Evolutionary conservation across 2,329 filamentous ascomycete genomes (phyloP).

Genomic region (Escovopsis sp.): DNA sequence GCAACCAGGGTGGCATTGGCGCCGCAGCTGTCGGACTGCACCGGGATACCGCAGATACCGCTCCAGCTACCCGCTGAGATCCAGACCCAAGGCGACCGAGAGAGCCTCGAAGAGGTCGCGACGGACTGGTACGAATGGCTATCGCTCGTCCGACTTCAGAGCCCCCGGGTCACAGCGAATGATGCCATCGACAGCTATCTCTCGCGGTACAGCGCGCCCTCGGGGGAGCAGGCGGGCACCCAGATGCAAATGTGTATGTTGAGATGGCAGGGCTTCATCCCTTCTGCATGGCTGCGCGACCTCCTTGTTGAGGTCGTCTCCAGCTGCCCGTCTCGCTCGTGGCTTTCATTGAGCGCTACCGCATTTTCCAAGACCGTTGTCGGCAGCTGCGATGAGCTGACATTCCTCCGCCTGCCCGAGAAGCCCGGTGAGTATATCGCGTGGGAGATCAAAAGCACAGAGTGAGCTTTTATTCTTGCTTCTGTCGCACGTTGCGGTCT

Average conservation of each 20-base stretch:
- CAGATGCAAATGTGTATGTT: slow-evolving; percentile 31
- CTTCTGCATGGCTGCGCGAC: slow-evolving; percentile 35
- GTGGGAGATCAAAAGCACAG: slow-evolving; percentile 40
- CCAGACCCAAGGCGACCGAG: slow-evolving; percentile 22
- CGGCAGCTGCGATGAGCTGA: slow-evolving; percentile 33
- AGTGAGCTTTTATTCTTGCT: slow-evolving; percentile 35
- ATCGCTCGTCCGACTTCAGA: slow-evolving; percentile 49
- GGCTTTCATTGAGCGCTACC: slow-evolving; percentile 41
- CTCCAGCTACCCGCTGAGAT: slow-evolving; percentile 13
- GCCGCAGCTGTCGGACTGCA: slow-evolving; percentile 7
- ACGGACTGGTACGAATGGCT: slow-evolving; percentile 61
- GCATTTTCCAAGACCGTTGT: slow-evolving; percentile 32
- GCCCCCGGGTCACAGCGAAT: slow-evolving; percentile 41
- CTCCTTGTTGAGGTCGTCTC: slow-evolving; percentile 31
- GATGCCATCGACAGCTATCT: slow-evolving; percentile 56
- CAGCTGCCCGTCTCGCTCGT: slow-evolving; percentile 28
- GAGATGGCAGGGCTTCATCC: slow-evolving; percentile 45
- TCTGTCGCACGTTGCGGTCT: slow-evolving; percentile 49
- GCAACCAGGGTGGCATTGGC: slow-evolving; percentile 27
- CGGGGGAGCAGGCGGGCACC: slow-evolving; percentile 13
- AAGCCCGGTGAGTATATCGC: slow-evolving; percentile 39
- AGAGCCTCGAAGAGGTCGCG: slow-evolving; percentile 47
- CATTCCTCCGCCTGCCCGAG: slow-evolving; percentile 36
- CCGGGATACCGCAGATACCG: slow-evolving; percentile 11
- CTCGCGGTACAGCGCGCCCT: slow-evolving; percentile 49